Percentiles rank a stretch among this genome's conserved stretches.
Evolutionary conservation across 768 basidiomycete genomes (phyloP).

Genomic region (Naganishia vaughanmartiniae): DNA sequence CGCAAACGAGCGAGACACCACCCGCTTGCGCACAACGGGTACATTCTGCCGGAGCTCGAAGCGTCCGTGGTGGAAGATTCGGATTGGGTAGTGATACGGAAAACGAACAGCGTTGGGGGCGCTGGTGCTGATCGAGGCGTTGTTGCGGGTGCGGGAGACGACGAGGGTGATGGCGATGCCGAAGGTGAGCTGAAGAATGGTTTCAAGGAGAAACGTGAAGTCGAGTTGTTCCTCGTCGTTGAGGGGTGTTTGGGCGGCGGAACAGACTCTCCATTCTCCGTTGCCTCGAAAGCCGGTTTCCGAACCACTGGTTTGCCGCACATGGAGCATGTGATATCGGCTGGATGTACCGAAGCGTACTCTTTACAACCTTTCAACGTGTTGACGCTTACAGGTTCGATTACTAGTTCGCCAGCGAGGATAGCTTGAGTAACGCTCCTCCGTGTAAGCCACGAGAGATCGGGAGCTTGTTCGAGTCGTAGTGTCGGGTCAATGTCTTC

Average conservation of each 20-base stretch:
- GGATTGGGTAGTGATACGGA: slow-evolving; percentile 45
- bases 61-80: not conserved
- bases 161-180: slow-evolving; percentile 42
- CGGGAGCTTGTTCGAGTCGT: slow-evolving; percentile 87
- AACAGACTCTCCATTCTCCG: slow-evolving; percentile 33
- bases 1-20: slow-evolving; percentile 82
- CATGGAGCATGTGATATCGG: slow-evolving; percentile 71
- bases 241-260: slow-evolving; percentile 60
- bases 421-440: slow-evolving; percentile 80
- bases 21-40: slow-evolving; percentile 77
- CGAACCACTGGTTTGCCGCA: slow-evolving; percentile 64
- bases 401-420: slow-evolving; percentile 76
- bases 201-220: slow-evolving; percentile 49
- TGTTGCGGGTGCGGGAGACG: slow-evolving; percentile 39
- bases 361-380: slow-evolving; percentile 62
- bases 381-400: slow-evolving; percentile 75
- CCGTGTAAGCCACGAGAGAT: slow-evolving; percentile 88
- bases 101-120: slow-evolving; percentile 44
- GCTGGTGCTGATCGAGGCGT: slow-evolving; percentile 39
- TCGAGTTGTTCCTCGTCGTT: slow-evolving; percentile 40
- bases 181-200: slow-evolving; percentile 52
- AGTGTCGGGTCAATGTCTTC: slow-evolving; percentile 94
- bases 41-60: slow-evolving; percentile 45
- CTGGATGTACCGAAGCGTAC: slow-evolving; percentile 49
- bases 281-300: slow-evolving; percentile 37